Conservation (phyloP, 2,329 filamentous ascomycete genomes). For the Trichoderma lentiforme region DNA sequence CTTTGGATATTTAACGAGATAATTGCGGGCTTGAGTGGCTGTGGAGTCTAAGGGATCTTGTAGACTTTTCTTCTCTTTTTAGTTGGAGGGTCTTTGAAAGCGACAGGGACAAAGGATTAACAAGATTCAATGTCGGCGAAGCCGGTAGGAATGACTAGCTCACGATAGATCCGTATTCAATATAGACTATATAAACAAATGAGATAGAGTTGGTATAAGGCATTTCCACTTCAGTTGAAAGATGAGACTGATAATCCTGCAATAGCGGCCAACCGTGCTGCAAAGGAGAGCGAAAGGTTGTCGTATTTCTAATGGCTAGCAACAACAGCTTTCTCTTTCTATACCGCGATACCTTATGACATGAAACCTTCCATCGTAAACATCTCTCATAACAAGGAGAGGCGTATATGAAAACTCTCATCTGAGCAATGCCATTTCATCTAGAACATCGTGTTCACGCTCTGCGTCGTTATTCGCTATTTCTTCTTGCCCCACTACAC, state of each 20-base stretch:
- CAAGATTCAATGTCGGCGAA: no score
- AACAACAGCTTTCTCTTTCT: neutral
- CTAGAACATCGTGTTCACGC: neutral
- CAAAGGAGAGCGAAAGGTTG: neutral
- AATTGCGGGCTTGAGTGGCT: neutral
- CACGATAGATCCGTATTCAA: neutral
- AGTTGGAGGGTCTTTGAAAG: neutral
- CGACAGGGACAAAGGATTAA: neutral
- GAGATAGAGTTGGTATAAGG: neutral
- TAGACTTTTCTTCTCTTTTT: neutral
- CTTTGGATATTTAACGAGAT: neutral
- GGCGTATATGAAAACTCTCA: neutral
- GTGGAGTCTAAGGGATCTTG: neutral
- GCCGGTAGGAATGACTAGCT: neutral
- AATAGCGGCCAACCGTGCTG: neutral
- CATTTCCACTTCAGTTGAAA: neutral
- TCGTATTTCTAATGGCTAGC: neutral
- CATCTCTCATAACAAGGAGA: neutral
- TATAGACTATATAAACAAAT: neutral
- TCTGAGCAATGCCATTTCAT: neutral
- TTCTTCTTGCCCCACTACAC: neutral
- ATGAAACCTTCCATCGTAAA: neutral
- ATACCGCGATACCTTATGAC: neutral
- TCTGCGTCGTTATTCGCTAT: neutral
- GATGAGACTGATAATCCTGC: neutral